Conservation (phyloP, 2,329 filamentous ascomycete species). For the Fusarium irregulare region DNA sequence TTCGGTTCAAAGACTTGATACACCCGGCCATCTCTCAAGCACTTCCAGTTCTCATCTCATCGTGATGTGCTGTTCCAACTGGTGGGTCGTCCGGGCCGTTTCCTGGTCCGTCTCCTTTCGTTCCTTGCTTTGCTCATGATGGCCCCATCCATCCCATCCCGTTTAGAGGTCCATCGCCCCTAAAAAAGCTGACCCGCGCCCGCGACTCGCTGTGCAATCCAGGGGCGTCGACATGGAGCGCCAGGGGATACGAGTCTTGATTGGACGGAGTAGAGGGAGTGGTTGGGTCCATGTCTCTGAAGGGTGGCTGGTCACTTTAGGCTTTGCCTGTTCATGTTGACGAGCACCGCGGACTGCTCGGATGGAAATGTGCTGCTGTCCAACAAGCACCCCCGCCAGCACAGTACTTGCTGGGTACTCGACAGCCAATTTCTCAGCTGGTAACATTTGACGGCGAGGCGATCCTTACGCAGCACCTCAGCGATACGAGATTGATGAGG, state of each 20-base stretch:
- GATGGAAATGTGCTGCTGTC: slow-evolving; percentile 17
- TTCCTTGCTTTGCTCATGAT: slow-evolving; percentile 35
- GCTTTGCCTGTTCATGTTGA: slow-evolving; percentile 12
- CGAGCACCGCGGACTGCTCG: slow-evolving; percentile 28
- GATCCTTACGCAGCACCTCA: background rate
- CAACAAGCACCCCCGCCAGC: background rate
- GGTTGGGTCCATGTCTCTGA: slow-evolving; percentile 25
- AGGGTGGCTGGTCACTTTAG: slow-evolving; percentile 36
- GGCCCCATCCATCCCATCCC: slow-evolving; percentile 28
- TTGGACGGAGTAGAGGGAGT: slow-evolving; percentile 15
- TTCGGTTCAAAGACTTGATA: slow-evolving; percentile 1
- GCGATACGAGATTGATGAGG: slow-evolving; percentile 1
- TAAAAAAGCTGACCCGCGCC: slow-evolving; percentile 28
- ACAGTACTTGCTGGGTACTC: slow-evolving; percentile 26
- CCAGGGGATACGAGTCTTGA: slow-evolving; percentile 24
- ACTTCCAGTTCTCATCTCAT: slow-evolving; percentile 12
- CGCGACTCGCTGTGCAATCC: slow-evolving; percentile 34
- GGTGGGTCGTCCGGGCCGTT: slow-evolving; percentile 36
- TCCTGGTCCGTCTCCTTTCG: slow-evolving; percentile 31
- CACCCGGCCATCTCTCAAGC: slow-evolving; percentile 8
- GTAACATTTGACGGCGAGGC: background rate
- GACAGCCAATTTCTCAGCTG: slow-evolving; percentile 20
- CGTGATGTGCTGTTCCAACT: slow-evolving; percentile 26
- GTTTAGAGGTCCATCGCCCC: slow-evolving; percentile 28
- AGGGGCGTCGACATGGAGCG: slow-evolving; percentile 28